These are phyloP conservation scores for Parasitella parasitica DNA, from an alignment of 371 early-diverging fungal genomes.

Conservation along the genomic window DNA sequence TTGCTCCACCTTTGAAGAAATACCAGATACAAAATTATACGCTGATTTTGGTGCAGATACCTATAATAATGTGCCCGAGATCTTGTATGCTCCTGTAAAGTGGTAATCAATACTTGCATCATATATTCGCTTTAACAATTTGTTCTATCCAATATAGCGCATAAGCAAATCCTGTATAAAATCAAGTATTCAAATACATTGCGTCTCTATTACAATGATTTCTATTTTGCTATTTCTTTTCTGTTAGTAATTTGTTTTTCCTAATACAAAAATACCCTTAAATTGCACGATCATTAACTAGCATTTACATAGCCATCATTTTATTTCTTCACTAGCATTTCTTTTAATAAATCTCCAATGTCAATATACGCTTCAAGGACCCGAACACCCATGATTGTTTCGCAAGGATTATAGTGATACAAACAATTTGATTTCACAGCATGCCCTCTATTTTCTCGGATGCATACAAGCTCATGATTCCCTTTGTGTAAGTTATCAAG, in stretches of 20 bases:
- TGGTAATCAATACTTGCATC: neutral
- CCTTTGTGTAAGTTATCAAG: too few species aligned
- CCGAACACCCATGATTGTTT: too few species aligned
- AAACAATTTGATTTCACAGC: neutral
- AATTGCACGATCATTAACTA: too few species aligned
- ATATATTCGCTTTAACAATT: neutral
- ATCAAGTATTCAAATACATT: neutral
- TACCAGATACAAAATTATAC: neutral
- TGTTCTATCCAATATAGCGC: neutral
- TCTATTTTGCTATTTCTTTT: neutral
- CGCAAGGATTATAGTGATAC: neutral
- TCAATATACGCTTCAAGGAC: too few species aligned
- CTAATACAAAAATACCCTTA: too few species aligned
- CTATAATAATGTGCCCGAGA: neutral
- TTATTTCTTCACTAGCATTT: neutral
- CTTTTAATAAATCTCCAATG: too few species aligned
- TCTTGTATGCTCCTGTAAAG: neutral
- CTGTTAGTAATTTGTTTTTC: neutral
- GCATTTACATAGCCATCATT: too few species aligned
- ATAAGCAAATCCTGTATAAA: neutral
- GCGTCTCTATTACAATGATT: neutral
- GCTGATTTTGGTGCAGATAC: neutral
- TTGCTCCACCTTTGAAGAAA: neutral
- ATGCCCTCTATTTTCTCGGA: too few species aligned
- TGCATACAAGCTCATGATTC: too few species aligned